Percentiles rank a stretch among this genome's conserved stretches.
Evolutionary conservation across 2,329 filamentous ascomycete genomes (phyloP).

Genomic region (Diaporthe humulicola): DNA sequence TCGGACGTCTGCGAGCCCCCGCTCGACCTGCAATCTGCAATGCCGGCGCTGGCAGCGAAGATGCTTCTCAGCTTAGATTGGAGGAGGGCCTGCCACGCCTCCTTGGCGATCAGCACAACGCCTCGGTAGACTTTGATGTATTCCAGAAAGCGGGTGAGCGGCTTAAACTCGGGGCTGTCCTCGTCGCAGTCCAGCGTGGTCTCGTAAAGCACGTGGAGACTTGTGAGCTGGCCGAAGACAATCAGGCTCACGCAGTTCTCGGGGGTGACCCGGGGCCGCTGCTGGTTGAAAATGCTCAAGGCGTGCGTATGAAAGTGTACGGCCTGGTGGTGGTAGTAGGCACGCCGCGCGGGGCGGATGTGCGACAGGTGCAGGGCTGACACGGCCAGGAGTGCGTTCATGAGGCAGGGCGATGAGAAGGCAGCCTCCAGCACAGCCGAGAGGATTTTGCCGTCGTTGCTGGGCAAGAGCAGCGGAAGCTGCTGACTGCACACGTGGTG

Average conservation of each 20-base stretch:
- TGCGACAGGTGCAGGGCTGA: conserved; percentile 27
- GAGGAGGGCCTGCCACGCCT: conserved; percentile 51
- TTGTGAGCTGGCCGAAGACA: conserved; percentile 59
- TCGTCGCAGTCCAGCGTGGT: conserved; percentile 51
- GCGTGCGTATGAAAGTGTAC: conserved; percentile 60
- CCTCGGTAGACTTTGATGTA: conserved; percentile 59
- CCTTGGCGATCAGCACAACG: conserved; percentile 53
- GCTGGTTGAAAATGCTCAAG: conserved; percentile 54
- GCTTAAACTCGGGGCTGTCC: conserved; percentile 51
- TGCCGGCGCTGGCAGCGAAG: conserved; percentile 17
- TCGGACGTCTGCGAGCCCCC: conserved; percentile 19
- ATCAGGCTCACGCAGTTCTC: conserved; percentile 56
- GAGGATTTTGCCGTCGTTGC: conserved; percentile 15
- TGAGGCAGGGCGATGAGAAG: conserved; percentile 25
- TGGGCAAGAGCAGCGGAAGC: conserved; percentile 10
- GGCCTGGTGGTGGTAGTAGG: conserved; percentile 53
- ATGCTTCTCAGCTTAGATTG: conserved; percentile 51
- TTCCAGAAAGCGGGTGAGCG: conserved; percentile 55
- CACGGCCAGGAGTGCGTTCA: conserved; percentile 31
- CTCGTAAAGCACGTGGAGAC: conserved; percentile 64
- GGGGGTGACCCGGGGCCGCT: conserved; percentile 47
- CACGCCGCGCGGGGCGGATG: conserved; percentile 39
- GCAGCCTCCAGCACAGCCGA: conserved; percentile 21
- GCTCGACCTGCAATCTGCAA: not conserved
- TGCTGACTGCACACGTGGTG: conserved; percentile 23